phyloP scores from a whole-genome alignment of 1,284 basidiomycete genomes.

The Meira miltonrushii region DNA sequence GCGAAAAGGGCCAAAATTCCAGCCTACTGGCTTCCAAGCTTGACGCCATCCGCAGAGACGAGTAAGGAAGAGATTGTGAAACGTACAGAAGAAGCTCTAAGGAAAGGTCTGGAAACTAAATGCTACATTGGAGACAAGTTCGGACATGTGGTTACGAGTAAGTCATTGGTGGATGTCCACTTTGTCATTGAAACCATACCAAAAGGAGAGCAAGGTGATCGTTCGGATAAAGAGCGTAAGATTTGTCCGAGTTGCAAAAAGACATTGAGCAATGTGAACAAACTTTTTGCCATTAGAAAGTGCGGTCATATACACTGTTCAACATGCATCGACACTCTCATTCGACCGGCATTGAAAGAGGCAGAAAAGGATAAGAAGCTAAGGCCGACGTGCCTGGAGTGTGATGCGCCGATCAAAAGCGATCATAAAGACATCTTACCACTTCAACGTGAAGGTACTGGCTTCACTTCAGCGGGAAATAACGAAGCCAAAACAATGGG shows the following conservation, averaged over 20 bases:
- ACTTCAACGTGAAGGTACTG: slow-evolving; percentile 22
- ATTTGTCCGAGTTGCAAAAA: slow-evolving; percentile 66
- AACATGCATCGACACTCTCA: slow-evolving; percentile 74
- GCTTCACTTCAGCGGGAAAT: slow-evolving; percentile 15
- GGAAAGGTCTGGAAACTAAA: slow-evolving; percentile 6
- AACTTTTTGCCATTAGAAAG: slow-evolving; percentile 56
- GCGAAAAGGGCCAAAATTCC: slow-evolving; percentile 78
- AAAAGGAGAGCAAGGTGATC: slow-evolving; percentile 20
- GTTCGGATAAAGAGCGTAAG: neutral
- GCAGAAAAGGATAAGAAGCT: slow-evolving; percentile 4
- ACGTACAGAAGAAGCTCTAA: slow-evolving; percentile 3
- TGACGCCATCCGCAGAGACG: slow-evolving; percentile 18
- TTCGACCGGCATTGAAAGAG: slow-evolving; percentile 58
- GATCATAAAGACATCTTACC: slow-evolving; percentile 29
- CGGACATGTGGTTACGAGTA: slow-evolving; percentile 54
- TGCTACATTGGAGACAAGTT: slow-evolving; percentile 9
- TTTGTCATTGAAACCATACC: slow-evolving; percentile 54
- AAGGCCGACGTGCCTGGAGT: slow-evolving; percentile 65
- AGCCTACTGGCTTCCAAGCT: slow-evolving; percentile 68
- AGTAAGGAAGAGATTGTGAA: slow-evolving; percentile 8
- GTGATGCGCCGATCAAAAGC: slow-evolving; percentile 63
- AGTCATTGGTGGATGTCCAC: slow-evolving; percentile 68
- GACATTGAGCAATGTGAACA: slow-evolving; percentile 55
- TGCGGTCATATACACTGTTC: slow-evolving; percentile 76
- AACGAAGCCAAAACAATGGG: slow-evolving; percentile 18